Evolutionary conservation across 176 grass and related monocot genomes (phyloP), one percentile per base, ranked within the genome.

Genomic region (Lolium rigidum): DNA sequence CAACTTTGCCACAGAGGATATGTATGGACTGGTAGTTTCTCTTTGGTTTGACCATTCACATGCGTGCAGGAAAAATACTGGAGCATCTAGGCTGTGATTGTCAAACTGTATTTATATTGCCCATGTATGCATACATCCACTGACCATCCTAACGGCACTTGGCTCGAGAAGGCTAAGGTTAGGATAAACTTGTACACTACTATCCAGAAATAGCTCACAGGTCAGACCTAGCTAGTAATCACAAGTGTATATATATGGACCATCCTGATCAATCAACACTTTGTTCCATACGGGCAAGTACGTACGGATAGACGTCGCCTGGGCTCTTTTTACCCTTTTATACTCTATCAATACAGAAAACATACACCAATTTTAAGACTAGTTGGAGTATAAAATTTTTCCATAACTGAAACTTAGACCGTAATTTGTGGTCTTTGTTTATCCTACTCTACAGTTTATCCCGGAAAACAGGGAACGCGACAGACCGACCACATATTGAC

Each of bases 151-250:
- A 2, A 50, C 74, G 74, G 84, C 84, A 83, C 84, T 65, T 90
- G 74, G 74, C 74, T 67, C 84, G 39, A 90, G 80, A 59, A 87
- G 80, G 84, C 80, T 83, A 75, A 54, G 84, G 80, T 55, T 21
- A 84, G 39, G 58, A 87, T 80, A 58, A 58, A 84, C 10, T 74
- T 80, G 72, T 76, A 51, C 46, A 18, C 15, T 0, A n/a, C 47
- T 81, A n/a, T n/a, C n/a, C n/a, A n/a, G n/a, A n/a, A n/a, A n/a
- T n/a, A n/a, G n/a, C n/a, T n/a, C n/a, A n/a, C n/a, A n/a, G n/a
- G n/a, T n/a, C n/a, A n/a, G n/a, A n/a, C n/a, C n/a, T 81, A 63
- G 62, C 72, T 31, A 76, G 38, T 20, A 26, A 70, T 16, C 22
- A 7, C 66, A 50, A 51, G 38, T 38, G 64, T 4, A 24, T 56